Evolutionary conservation across 371 early-diverging fungal species (phyloP).

Genomic region (Zancudomyces culisetae): DNA sequence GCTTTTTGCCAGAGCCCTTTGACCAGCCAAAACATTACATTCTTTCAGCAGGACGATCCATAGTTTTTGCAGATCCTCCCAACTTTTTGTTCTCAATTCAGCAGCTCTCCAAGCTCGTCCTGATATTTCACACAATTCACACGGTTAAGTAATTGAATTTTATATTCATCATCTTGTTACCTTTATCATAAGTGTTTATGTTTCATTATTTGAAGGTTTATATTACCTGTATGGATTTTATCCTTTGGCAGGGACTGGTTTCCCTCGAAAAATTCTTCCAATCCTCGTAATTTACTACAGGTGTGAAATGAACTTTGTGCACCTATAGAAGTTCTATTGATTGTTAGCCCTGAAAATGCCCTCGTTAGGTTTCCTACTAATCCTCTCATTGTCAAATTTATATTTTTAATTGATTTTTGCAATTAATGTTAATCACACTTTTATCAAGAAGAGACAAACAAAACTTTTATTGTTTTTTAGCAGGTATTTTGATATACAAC

Average conservation of each 20-base stretch:
- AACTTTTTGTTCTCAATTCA: constrained; percentile 79
- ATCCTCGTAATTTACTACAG: constrained; percentile 36
- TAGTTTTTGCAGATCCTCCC: constrained; percentile 90
- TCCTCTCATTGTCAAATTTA: no score
- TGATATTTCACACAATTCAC: constrained; percentile 9
- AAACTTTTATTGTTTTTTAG: no score
- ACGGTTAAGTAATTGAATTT: background rate
- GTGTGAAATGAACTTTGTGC: no score
- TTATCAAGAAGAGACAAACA: no score
- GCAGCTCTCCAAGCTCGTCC: constrained; percentile 82
- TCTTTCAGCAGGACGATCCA: constrained; percentile 92
- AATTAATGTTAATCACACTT: no score
- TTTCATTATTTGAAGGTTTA: background rate
- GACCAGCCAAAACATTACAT: constrained; percentile 75
- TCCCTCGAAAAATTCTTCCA: constrained; percentile 81
- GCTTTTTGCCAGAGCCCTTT: constrained; percentile 60
- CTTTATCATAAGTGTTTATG: background rate
- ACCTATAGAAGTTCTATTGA: no score
- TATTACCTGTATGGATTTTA: constrained; percentile 39
- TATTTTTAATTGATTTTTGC: no score
- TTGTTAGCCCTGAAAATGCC: no score
- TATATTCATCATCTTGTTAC: background rate
- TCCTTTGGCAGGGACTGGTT: constrained; percentile 40
- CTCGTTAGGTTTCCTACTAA: no score
- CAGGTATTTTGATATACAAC: no score